Evolutionary conservation across 176 grass and related monocot species (phyloP).

Genomic region (Pontederia crassipes): DNA sequence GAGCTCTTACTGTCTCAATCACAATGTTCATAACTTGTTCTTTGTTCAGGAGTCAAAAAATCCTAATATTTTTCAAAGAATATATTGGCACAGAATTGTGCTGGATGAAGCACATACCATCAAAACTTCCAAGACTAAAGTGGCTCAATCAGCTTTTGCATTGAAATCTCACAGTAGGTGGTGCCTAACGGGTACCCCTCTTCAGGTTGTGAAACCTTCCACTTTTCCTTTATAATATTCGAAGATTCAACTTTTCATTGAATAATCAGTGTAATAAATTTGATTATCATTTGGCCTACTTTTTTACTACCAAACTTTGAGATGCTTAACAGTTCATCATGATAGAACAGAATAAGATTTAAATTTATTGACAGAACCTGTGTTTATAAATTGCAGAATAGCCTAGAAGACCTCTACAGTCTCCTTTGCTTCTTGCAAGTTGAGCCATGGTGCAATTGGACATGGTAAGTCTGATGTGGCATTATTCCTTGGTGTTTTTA

Average conservation of each 20-base stretch:
- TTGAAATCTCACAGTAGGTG: constrained; percentile 73
- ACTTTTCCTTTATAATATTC: not conserved
- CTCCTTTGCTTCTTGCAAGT: constrained; percentile 88
- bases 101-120: constrained; percentile 91
- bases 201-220: constrained; percentile 40
- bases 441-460: constrained; percentile 68
- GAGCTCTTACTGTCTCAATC: not conserved
- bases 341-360: not conserved
- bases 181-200: constrained; percentile 91
- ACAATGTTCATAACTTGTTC: not conserved
- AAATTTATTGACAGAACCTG: not conserved
- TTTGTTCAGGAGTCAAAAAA: constrained; percentile 27
- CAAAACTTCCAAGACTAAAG: constrained; percentile 64
- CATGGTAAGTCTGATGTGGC: constrained; percentile 38
- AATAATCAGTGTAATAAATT: too few species aligned
- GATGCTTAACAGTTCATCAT: too few species aligned
- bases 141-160: constrained; percentile 55
- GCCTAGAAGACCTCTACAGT: constrained; percentile 85
- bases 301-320: too few species aligned
- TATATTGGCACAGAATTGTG: constrained; percentile 79
- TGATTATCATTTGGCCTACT: too few species aligned
- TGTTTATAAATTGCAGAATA: constrained; percentile 39
- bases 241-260: too few species aligned
- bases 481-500: not conserved
- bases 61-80: constrained; percentile 59